Evolutionary conservation across 805 yeast genomes (phyloP).

Genomic region (Lipomyces mesembrius): DNA sequence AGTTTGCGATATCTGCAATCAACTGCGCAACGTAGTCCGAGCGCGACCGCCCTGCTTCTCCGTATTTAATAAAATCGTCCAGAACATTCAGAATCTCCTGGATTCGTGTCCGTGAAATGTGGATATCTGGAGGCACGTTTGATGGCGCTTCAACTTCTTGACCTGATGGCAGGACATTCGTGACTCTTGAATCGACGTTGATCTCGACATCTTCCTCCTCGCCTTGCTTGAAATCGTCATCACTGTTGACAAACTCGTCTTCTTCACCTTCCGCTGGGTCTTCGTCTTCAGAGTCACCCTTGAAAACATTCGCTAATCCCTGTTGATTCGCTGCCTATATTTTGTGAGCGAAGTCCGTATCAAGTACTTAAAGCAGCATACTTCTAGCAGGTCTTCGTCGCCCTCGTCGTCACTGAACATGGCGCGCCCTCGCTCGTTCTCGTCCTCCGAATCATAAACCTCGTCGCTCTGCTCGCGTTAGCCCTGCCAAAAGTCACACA

Average conservation of each 20-base stretch:
- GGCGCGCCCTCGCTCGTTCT: constrained; percentile 55
- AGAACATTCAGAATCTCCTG: constrained; percentile 92
- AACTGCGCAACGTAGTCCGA: constrained; percentile 79
- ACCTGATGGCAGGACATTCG: constrained; percentile 66
- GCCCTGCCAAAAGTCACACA: constrained; percentile 11
- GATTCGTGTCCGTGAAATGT: constrained; percentile 88
- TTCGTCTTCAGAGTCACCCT: constrained; percentile 31
- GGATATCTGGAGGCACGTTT: constrained; percentile 69
- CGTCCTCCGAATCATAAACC: constrained; percentile 68
- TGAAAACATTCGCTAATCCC: constrained; percentile 41
- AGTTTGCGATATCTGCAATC: constrained; percentile 82
- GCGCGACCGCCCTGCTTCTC: constrained; percentile 87
- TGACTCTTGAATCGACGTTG: constrained; percentile 64
- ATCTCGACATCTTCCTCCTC: constrained; percentile 63
- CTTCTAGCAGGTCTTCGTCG: constrained; percentile 56
- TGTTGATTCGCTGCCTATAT: constrained; percentile 38
- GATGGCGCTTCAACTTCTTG: constrained; percentile 60
- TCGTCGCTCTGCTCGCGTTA: constrained; percentile 41
- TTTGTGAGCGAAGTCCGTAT: neutral
- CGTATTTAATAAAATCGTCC: constrained; percentile 81
- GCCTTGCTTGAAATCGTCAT: constrained; percentile 58
- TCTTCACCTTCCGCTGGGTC: constrained; percentile 35
- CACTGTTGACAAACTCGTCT: constrained; percentile 33
- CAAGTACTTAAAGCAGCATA: neutral
- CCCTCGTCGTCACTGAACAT: constrained; percentile 80